Conservation (phyloP, 305 asterid genomes). For the Fraxinus baroniana region DNA sequence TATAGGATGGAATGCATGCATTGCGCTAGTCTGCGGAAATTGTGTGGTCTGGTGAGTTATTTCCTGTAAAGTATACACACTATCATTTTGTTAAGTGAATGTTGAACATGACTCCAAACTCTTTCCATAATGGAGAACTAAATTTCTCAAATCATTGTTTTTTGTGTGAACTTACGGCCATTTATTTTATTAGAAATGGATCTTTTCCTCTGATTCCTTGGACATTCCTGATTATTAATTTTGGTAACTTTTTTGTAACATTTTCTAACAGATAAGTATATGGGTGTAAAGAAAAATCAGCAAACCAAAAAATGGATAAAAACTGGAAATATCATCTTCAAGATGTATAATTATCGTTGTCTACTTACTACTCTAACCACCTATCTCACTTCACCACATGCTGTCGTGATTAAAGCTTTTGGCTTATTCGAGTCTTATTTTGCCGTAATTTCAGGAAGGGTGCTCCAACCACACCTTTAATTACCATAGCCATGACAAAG, state of each 20-base stretch:
- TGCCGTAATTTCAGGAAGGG: slow-evolving; percentile 45
- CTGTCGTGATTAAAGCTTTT: not conserved
- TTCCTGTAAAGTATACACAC: not conserved
- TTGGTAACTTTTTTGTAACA: not conserved
- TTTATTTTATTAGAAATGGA: not conserved
- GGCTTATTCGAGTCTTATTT: not conserved
- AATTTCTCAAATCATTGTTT: not conserved
- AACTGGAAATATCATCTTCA: not conserved
- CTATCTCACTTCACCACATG: not conserved
- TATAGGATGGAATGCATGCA: slow-evolving; percentile 98
- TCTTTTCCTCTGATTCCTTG: not conserved
- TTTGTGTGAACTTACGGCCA: not conserved
- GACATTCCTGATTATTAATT: not conserved
- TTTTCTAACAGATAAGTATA: not conserved
- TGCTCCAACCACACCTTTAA: slow-evolving; percentile 95
- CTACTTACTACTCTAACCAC: not conserved
- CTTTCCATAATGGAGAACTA: slow-evolving; percentile 7
- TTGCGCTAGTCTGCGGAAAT: slow-evolving; percentile 98
- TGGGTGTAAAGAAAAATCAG: not conserved
- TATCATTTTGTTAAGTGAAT: slow-evolving; percentile 1
- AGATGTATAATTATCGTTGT: not conserved
- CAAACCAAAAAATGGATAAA: not conserved
- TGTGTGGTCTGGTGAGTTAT: slow-evolving; percentile 83
- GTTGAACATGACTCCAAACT: not conserved
- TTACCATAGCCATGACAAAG: slow-evolving; percentile 85